Conservation (phyloP, 352 stramenopile species). For the Phytophthora brassicae region DNA sequence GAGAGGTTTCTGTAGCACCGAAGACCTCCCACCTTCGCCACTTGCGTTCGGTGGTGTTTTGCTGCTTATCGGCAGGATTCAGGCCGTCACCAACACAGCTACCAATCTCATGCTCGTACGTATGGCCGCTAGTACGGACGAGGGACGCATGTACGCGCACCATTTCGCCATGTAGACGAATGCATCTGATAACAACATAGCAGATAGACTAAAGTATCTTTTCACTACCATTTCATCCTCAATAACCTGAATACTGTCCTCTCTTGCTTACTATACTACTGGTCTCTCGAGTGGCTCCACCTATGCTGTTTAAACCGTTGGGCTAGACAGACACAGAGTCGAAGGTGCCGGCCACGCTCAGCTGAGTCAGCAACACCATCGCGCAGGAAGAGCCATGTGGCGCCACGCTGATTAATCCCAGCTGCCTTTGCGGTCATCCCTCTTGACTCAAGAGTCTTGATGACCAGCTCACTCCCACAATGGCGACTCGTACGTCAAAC, state of each 20-base stretch:
- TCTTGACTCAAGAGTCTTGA: no score
- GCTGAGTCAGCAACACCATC: no score
- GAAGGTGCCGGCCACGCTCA: no score
- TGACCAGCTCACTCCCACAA: neutral
- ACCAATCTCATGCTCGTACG: conserved; percentile 66
- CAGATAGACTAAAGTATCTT: no score
- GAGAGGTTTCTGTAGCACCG: conserved; percentile 46
- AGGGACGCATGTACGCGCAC: conserved; percentile 41
- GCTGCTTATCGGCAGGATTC: conserved; percentile 48
- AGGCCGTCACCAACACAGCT: conserved; percentile 45
- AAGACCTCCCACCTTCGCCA: conserved; percentile 45
- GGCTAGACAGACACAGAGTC: no score
- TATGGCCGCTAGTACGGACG: conserved; percentile 50
- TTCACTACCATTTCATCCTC: no score
- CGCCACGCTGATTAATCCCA: no score
- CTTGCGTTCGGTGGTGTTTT: conserved; percentile 45
- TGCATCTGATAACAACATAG: neutral
- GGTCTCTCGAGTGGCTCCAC: no score
- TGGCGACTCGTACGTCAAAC: neutral
- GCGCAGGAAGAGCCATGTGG: no score
- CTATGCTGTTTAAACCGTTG: no score
- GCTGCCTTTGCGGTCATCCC: conserved; percentile 10
- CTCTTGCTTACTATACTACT: no score
- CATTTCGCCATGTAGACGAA: conserved; percentile 23
- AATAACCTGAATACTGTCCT: no score